These are phyloP conservation scores for Eucalyptus victrix DNA, from an alignment of 345 rosid species.

Conservation along the genomic window DNA sequence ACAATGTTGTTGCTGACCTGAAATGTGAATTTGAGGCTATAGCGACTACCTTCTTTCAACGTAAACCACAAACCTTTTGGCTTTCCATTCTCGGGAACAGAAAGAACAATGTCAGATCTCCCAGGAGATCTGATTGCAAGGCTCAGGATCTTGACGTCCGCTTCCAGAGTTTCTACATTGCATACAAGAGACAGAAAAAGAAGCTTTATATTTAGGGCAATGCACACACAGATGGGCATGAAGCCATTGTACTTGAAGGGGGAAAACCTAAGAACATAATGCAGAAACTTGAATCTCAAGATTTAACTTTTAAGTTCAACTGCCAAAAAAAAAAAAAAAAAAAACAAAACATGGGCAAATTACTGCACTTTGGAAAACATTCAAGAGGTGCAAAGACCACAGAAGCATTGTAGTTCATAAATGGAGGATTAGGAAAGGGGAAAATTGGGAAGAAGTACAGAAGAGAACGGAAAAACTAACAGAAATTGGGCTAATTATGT, in stretches of 20 bases:
- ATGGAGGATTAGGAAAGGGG: neutral
- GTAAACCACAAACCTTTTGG: conserved; percentile 80
- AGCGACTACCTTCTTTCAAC: conserved; percentile 76
- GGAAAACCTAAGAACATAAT: neutral
- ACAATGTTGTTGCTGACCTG: conserved; percentile 85
- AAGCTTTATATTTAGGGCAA: neutral
- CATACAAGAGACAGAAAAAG: neutral
- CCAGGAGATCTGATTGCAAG: conserved; percentile 61
- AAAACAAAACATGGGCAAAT: neutral
- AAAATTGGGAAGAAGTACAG: neutral
- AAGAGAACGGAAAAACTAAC: neutral
- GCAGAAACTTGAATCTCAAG: neutral
- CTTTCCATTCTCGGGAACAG: conserved; percentile 53
- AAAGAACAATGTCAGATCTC: conserved; percentile 57
- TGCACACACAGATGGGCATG: neutral
- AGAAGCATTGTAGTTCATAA: neutral
- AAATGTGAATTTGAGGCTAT: conserved; percentile 57
- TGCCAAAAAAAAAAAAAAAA: neutral
- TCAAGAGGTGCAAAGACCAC: neutral
- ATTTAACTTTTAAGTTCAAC: neutral
- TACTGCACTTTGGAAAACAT: neutral
- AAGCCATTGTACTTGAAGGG: neutral
- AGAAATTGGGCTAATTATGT: neutral
- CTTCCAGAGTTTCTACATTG: conserved; percentile 54
- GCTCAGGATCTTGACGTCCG: conserved; percentile 67